Percentiles rank a stretch among this genome's conserved stretches.
phyloP scores from a whole-genome alignment of 257 asterid species.

The Sherardia arvensis region DNA sequence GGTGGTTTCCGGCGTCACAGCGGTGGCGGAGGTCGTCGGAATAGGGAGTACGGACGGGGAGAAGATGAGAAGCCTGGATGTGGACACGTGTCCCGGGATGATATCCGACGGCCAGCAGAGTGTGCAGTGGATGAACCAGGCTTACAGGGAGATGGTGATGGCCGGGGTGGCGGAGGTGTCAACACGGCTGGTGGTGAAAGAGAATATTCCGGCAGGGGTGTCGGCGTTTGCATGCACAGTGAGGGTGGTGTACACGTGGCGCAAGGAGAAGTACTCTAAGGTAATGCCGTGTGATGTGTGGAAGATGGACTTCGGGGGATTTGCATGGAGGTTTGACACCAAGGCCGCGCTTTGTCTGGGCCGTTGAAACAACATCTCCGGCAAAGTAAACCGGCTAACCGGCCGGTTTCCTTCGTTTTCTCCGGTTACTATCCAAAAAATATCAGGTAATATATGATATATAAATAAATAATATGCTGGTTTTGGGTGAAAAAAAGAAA shows the following conservation, averaged over 20 bases:
- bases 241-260: constrained; percentile 29
- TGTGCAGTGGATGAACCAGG: constrained; percentile 36
- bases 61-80: constrained; percentile 28
- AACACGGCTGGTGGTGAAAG: constrained; percentile 32
- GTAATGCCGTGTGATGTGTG: constrained; percentile 49
- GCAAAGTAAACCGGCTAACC: not conserved
- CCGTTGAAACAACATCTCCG: constrained; percentile 8
- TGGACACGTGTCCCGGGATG: constrained; percentile 35
- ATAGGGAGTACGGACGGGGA: constrained; percentile 30
- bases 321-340: constrained; percentile 48
- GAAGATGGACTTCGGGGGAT: constrained; percentile 48
- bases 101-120: constrained; percentile 29
- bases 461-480: not conserved
- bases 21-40: constrained; percentile 9
- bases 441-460: constrained; percentile 7
- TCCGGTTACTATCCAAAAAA: too few relatives aligned
- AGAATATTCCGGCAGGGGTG: constrained; percentile 13
- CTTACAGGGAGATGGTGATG: constrained; percentile 32
- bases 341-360: constrained; percentile 37
- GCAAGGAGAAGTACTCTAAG: constrained; percentile 21
- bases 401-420: not conserved
- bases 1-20: constrained; percentile 27
- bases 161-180: constrained; percentile 11
- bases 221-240: constrained; percentile 42
- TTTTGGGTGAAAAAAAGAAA: not conserved